Evolutionary conservation across 768 basidiomycete species (phyloP), one percentile per base, ranked within the genome.

Genomic region (Tricholomella constricta): DNA sequence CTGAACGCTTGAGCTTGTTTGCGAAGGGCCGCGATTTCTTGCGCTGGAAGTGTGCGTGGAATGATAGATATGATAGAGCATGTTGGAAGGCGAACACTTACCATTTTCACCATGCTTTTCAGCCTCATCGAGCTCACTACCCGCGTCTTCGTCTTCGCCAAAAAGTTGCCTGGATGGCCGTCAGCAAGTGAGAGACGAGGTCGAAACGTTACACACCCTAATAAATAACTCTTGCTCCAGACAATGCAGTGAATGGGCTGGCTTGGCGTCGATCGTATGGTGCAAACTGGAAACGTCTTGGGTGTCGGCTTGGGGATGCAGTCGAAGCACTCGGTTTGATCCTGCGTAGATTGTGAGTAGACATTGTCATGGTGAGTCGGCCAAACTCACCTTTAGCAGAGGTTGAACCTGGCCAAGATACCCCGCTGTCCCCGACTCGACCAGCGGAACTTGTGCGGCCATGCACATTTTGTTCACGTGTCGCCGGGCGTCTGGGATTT

Each of bases 391-490:
- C 78, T 93, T 93, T 47, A 93, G 71, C 38, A 98, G 76, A 19
- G 97, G 96, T 56, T 97, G 95, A 0, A 98, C 96, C 65, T 99
- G 97, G 11, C 97, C 97, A 6, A 97, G 79, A 66, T 98, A 99
- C 0, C 97, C 97, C 4, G 94, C 93, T 2, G 97, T 98, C 2
- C 97, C 97, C 8, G 91, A 94, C 65, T 99, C 97, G 19, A 99
- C 92, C 6, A 98, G 78, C 0, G 95, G 95, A 0, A 96, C 82
- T 48, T 81, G 78, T 4, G 90, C 91, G 1, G 96, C 94, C 78
- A 97, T 89, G 68, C 97, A 98, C 87, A 99, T 94, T 65, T 88
- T 89, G 75, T 98, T 98, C 44, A 98, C 94, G 65, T 98, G 96
- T 65, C 93, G 76, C 42, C 94, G 84, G 6, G 96, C 95, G 68